Evolutionary conservation across 2,329 filamentous ascomycete genomes (phyloP).

Genomic region (Graphilbum fragrans): DNA sequence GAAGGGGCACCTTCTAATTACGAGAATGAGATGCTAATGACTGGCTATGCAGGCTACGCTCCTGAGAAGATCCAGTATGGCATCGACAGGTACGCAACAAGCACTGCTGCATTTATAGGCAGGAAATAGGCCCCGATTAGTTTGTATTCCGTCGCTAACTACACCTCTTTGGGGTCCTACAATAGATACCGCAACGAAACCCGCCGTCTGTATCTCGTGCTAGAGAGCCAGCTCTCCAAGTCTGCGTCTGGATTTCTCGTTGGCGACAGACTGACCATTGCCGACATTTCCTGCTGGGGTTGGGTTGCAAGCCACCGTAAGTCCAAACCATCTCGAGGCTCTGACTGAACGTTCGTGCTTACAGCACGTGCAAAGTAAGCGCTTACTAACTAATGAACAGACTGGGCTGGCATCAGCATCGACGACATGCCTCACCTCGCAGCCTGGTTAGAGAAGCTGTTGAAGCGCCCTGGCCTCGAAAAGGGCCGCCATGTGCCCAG

Average conservation of each 20-base stretch:
- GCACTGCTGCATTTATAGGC: too few relatives aligned
- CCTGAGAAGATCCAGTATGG: conserved; percentile 75
- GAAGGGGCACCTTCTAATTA: not conserved
- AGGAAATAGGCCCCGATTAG: too few relatives aligned
- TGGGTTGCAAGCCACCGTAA: conserved; percentile 52
- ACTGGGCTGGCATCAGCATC: conserved; percentile 56
- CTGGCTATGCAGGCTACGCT: conserved; percentile 48
- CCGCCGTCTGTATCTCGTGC: conserved; percentile 64
- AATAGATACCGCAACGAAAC: conserved; percentile 68
- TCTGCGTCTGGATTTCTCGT: conserved; percentile 46
- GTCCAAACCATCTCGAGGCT: conserved; percentile 45
- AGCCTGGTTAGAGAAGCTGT: conserved; percentile 64
- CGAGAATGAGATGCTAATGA: not conserved
- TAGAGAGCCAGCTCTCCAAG: conserved; percentile 58
- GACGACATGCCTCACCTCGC: conserved; percentile 64
- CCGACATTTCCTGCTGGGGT: conserved; percentile 71
- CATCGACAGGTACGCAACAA: conserved; percentile 43
- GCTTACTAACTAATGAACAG: conserved; percentile 12
- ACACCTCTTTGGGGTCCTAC: not conserved
- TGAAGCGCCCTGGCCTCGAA: conserved; percentile 58
- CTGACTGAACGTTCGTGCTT: conserved; percentile 49
- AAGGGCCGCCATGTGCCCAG: conserved; percentile 59
- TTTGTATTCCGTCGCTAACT: not conserved
- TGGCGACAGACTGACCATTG: conserved; percentile 58
- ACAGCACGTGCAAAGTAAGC: not conserved